Evolutionary conservation across 2,329 filamentous ascomycete genomes (phyloP).

Genomic region (Fragosphaeria purpurea): DNA sequence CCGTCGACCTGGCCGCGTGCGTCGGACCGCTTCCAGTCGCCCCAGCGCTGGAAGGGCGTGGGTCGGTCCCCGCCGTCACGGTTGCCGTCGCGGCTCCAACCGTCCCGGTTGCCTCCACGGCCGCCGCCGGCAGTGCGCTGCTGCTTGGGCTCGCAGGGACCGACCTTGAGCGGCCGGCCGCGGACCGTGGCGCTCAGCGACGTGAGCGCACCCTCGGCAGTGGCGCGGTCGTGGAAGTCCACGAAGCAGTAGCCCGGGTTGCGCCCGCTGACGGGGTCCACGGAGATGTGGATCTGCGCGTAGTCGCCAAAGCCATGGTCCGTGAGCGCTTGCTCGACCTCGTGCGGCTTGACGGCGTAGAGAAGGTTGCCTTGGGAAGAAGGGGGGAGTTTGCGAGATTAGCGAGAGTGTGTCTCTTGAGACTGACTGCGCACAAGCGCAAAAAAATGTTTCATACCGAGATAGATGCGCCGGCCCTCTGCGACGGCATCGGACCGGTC

Average conservation of each 20-base stretch:
- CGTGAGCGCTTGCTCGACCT: conserved; percentile 25
- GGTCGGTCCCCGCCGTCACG: conserved; percentile 13
- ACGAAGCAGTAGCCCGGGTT: conserved; percentile 71
- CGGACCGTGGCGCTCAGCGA: conserved; percentile 44
- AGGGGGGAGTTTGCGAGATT: conserved; percentile 25
- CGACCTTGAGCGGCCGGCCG: conserved; percentile 52
- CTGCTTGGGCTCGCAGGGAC: conserved; percentile 51
- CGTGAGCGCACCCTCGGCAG: conserved; percentile 48
- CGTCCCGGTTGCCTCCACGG: conserved; percentile 9
- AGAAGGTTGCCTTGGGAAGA: conserved; percentile 48
- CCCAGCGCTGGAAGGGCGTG: conserved; percentile 30
- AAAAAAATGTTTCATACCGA: background rate
- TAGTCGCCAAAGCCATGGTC: conserved; percentile 24
- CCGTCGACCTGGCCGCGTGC: background rate
- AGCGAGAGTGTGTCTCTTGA: background rate
- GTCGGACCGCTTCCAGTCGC: conserved; percentile 27
- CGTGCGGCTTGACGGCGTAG: conserved; percentile 36
- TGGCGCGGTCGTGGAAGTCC: conserved; percentile 48
- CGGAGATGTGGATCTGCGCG: conserved; percentile 55
- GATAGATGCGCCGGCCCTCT: conserved; percentile 11
- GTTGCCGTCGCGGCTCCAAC: conserved; percentile 8
- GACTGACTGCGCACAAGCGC: background rate
- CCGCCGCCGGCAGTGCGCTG: conserved; percentile 12
- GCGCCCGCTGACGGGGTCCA: conserved; percentile 56
- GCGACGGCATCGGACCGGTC: conserved; percentile 5